Evolutionary conservation across 192 early-diverging fungal genomes (phyloP), one percentile per base, ranked within the genome.

Genomic region (Backusella macrospora): DNA sequence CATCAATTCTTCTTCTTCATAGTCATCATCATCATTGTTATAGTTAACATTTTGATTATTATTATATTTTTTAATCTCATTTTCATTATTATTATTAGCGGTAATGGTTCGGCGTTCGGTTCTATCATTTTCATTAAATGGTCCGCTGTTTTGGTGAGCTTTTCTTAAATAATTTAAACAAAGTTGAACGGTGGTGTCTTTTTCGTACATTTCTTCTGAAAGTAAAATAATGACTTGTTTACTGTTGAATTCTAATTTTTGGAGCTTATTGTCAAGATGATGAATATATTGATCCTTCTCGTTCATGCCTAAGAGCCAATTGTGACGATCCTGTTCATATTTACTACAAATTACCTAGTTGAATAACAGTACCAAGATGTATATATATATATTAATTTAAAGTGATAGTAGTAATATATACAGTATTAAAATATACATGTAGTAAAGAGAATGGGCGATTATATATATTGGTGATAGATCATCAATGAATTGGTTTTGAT

Each of bases 151-250:
- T 59, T 23, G 21, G 52, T 5, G 16, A 18, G 26, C 23, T 23
- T 59, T 59, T 59, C 52, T 59, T 59, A 59, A 59, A 59, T 59
- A 59, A 23, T 26, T 59, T 26, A 59, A 26, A 23, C 52, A 59
- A 29, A 59, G 52, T 12, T 59, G 52, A 23, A 59, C 26, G 3
- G 52, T 59, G 9, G 52, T 12, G n/a, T 59, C 52, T 18, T 26
- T 26, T 59, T 59, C 26, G 12, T 59, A 59, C 52, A 59, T 0
- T 59, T 26, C 21, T 59, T 59, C 52, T 26, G 9, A 18, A 59
- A 59, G 52, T 59, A 59, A 59, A 59, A 59, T 23, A 59, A 59
- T 59, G 16, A 23, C 52, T 26, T 59, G 52, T 59, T 59, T 59
- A 10, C 12, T 59, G 18, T 26, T 59, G 13, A 59, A 59, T 26